These are phyloP conservation scores for Podospora comata DNA, from an alignment of 495 filamentous ascomycete species.

Conservation along the genomic window DNA sequence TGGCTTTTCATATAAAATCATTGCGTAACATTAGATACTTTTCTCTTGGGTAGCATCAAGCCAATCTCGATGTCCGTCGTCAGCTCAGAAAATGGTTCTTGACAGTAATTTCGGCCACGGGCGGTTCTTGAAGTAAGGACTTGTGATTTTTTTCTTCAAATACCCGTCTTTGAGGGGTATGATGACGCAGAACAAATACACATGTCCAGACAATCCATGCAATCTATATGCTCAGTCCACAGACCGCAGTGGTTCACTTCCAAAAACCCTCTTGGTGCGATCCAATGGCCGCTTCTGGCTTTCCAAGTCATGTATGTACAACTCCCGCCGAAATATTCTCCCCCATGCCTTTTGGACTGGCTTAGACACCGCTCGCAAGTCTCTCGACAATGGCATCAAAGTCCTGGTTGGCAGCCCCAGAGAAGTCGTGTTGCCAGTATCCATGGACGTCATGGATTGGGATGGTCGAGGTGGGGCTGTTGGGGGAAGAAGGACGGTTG, in stretches of 20 bases:
- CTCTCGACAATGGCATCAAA: conserved; percentile 36
- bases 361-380: conserved; percentile 1
- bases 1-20: neutral
- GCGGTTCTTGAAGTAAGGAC: neutral
- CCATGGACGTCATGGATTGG: conserved; percentile 39
- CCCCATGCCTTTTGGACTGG: neutral
- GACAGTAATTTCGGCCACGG: neutral
- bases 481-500: conserved; percentile 29
- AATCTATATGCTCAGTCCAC: neutral
- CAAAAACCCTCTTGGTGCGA: neutral
- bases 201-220: neutral
- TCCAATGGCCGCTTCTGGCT: neutral
- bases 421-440: conserved; percentile 48
- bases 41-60: neutral
- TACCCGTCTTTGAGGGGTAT: no score
- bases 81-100: neutral
- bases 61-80: neutral
- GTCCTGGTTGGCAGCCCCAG: conserved; percentile 34
- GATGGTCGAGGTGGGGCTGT: conserved; percentile 35
- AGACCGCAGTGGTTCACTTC: neutral
- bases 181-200: neutral
- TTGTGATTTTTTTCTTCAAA: neutral
- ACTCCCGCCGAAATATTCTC: neutral
- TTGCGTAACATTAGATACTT: neutral
- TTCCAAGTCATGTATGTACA: neutral